Percentiles rank a stretch among this genome's conserved stretches.
Conservation (phyloP, 768 basidiomycete genomes). For the Punctularia strigosozonata region DNA sequence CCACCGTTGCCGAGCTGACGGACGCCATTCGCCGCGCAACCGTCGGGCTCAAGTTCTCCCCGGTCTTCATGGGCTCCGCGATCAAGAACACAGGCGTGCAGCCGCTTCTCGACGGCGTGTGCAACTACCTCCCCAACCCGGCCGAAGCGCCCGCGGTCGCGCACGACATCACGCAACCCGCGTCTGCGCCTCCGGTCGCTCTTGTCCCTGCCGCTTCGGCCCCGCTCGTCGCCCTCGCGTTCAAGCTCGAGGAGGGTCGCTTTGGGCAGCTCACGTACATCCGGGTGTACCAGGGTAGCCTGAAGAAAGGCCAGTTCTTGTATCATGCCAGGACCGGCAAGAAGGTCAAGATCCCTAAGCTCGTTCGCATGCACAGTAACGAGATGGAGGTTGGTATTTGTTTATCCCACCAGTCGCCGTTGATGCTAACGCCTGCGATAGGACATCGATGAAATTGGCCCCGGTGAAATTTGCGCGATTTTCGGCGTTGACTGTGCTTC, state of each 20-base stretch:
- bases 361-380: slow-evolving; percentile 97
- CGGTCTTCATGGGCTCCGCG: slow-evolving; percentile 94
- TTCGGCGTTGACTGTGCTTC: slow-evolving; percentile 98
- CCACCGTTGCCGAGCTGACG: slow-evolving; percentile 61
- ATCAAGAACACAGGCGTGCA: slow-evolving; percentile 97
- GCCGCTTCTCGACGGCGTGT: slow-evolving; percentile 87
- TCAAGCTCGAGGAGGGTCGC: slow-evolving; percentile 96
- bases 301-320: slow-evolving; percentile 79
- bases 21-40: slow-evolving; percentile 86
- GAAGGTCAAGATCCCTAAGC: slow-evolving; percentile 90
- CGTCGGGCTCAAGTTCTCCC: slow-evolving; percentile 80
- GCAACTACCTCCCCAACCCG: slow-evolving; percentile 88
- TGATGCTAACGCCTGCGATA: slow-evolving; percentile 16
- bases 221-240: slow-evolving; percentile 87
- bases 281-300: slow-evolving; percentile 90
- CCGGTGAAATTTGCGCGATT: slow-evolving; percentile 98
- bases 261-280: slow-evolving; percentile 98
- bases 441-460: slow-evolving; percentile 90
- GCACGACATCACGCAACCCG: slow-evolving; percentile 65
- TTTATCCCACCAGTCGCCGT: background rate
- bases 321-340: slow-evolving; percentile 93
- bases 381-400: slow-evolving; percentile 79
- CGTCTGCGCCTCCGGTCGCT: slow-evolving; percentile 54
- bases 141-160: slow-evolving; percentile 69
- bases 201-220: slow-evolving; percentile 77